Evolutionary conservation across 441 rosid species (phyloP).

Genomic region (Raphanus hybrid): DNA sequence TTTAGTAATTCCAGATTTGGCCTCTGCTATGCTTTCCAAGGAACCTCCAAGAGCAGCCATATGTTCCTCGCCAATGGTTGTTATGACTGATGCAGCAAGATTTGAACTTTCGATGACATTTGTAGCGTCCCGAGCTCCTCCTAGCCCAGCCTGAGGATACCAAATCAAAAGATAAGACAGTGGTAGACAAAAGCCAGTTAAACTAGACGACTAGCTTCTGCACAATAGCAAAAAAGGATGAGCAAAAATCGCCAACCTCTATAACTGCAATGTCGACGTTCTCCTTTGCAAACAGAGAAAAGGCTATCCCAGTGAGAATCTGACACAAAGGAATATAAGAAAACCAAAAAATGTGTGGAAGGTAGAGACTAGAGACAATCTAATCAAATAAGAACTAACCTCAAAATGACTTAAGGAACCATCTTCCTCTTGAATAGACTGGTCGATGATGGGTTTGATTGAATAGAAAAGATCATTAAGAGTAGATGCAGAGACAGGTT

Average conservation of each 20-base stretch:
- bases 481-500: slow-evolving; percentile 63
- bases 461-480: slow-evolving; percentile 59
- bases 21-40: slow-evolving; percentile 79
- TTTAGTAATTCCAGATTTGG: slow-evolving; percentile 89
- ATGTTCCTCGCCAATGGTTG: slow-evolving; percentile 85
- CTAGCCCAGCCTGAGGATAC: slow-evolving; percentile 72
- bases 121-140: slow-evolving; percentile 96
- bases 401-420: slow-evolving; percentile 86
- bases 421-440: slow-evolving; percentile 61
- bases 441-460: slow-evolving; percentile 60
- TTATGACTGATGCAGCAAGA: slow-evolving; percentile 76
- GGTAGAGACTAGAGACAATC: background rate
- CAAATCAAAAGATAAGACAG: background rate
- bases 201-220: background rate
- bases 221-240: no score
- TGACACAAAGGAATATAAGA: slow-evolving; percentile 34
- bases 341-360: background rate
- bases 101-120: slow-evolving; percentile 64
- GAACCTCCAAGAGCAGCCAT: slow-evolving; percentile 90
- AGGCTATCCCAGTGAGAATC: slow-evolving; percentile 85
- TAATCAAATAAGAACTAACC: slow-evolving; percentile 42
- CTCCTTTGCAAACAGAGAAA: slow-evolving; percentile 68
- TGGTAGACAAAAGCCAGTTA: background rate
- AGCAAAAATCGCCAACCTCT: no score
- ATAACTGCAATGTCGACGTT: slow-evolving; percentile 74